These are phyloP conservation scores for Populus deltoides DNA, from an alignment of 345 rosid genomes.

Conservation along the genomic window DNA sequence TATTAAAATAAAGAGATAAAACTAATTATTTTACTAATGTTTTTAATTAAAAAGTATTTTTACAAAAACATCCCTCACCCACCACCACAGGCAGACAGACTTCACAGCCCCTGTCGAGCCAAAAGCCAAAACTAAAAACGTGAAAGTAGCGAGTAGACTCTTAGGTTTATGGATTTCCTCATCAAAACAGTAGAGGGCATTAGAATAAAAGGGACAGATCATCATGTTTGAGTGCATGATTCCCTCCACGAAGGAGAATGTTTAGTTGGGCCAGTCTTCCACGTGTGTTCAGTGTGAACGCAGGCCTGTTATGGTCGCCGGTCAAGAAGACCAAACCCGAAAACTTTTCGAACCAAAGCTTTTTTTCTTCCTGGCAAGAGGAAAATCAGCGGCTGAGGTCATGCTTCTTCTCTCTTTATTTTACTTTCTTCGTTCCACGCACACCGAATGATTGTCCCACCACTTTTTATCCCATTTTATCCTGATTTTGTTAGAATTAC, in stretches of 20 bases:
- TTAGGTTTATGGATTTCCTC: too few species aligned
- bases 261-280: slow-evolving; percentile 2
- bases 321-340: slow-evolving; percentile 28
- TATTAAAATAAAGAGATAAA: too few species aligned
- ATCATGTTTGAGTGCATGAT: slow-evolving; percentile 1
- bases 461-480: slow-evolving; percentile 22
- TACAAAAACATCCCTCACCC: too few species aligned
- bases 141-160: too few species aligned
- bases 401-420: neutral
- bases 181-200: neutral
- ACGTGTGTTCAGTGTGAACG: slow-evolving; percentile 45
- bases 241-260: slow-evolving; percentile 18
- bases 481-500: slow-evolving; percentile 38
- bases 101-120: too few species aligned
- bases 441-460: slow-evolving; percentile 41
- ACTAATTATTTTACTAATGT: too few species aligned
- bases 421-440: slow-evolving; percentile 26
- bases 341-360: neutral
- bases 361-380: neutral
- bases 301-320: slow-evolving; percentile 24
- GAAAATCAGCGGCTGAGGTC: slow-evolving; percentile 38
- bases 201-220: neutral
- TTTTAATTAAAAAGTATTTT: too few species aligned
- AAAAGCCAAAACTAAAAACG: too few species aligned
- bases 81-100: too few species aligned